A percentile compares a stretch with the other conserved stretches of the same genome.
Conservation (phyloP, 2,329 filamentous ascomycete genomes). For the Hypoxylon sp. region DNA sequence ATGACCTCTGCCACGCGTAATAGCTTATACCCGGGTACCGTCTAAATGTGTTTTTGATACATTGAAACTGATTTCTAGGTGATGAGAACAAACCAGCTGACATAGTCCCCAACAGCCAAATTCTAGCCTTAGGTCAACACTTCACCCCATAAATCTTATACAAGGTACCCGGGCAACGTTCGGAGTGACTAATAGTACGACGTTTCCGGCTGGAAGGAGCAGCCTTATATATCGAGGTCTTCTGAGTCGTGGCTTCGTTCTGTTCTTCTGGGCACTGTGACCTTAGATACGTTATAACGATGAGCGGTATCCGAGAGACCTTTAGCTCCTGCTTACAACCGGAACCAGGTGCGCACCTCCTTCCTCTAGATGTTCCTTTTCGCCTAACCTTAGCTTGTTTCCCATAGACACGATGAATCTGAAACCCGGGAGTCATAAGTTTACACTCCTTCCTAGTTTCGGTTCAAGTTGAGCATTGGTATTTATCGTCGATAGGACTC, state of each 20-base stretch:
- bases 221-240: too few relatives aligned
- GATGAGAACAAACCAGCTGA: too few relatives aligned
- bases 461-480: not conserved
- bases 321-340: not conserved
- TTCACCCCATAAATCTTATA: too few relatives aligned
- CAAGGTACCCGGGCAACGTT: too few relatives aligned
- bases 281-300: not conserved
- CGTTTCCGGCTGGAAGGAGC: not conserved
- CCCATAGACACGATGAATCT: not conserved
- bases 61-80: too few relatives aligned
- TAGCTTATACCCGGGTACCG: too few relatives aligned
- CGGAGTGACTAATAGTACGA: not conserved
- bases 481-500: not conserved
- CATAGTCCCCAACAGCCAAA: too few relatives aligned
- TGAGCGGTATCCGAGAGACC: not conserved
- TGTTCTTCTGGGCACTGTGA: too few relatives aligned
- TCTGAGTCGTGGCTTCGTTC: too few relatives aligned
- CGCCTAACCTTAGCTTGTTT: not conserved
- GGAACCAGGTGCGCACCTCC: not conserved
- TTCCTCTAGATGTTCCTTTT: not conserved
- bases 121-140: too few relatives aligned
- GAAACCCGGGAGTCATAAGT: not conserved
- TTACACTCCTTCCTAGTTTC: not conserved
- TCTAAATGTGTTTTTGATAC: too few relatives aligned
- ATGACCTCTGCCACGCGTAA: too few relatives aligned